A percentile compares a stretch with the other conserved stretches of the same genome.
Evolutionary conservation across 1,284 basidiomycete genomes (phyloP).

Genomic region (Ustilago loliicola): DNA sequence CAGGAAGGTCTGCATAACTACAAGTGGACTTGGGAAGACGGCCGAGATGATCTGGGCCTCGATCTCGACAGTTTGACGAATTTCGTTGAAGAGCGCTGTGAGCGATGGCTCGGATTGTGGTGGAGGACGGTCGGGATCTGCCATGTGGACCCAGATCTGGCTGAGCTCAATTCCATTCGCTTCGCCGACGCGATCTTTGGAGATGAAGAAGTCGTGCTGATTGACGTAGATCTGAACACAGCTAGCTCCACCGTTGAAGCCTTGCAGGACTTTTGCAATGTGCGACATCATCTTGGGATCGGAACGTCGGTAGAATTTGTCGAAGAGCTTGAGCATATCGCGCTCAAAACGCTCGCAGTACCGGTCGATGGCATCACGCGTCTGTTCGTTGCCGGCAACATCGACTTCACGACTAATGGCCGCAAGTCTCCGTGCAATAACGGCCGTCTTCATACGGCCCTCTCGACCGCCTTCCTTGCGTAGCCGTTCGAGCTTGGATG

Average conservation of each 20-base stretch:
- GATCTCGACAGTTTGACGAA: constrained; percentile 89
- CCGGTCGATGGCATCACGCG: constrained; percentile 79
- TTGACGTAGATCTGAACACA: constrained; percentile 99
- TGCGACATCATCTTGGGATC: constrained; percentile 99
- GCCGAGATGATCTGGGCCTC: constrained; percentile 98
- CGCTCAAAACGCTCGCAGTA: constrained; percentile 99
- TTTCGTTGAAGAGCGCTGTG: constrained; percentile 85
- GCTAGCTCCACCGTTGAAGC: constrained; percentile 96
- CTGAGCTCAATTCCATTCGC: constrained; percentile 76
- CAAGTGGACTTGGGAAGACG: constrained; percentile 94
- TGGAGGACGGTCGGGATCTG: constrained; percentile 78
- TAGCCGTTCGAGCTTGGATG: constrained; percentile 80
- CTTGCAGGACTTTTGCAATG: constrained; percentile 93
- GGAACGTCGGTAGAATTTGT: constrained; percentile 85
- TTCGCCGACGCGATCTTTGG: constrained; percentile 78
- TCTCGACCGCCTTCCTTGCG: constrained; percentile 81
- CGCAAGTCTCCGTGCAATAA: constrained; percentile 87
- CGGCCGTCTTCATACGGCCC: constrained; percentile 87
- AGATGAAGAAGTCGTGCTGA: constrained; percentile 82
- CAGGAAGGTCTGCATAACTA: constrained; percentile 99
- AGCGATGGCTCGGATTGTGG: constrained; percentile 87
- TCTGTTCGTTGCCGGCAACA: constrained; percentile 64
- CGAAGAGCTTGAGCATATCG: constrained; percentile 96
- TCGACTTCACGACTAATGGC: constrained; percentile 91
- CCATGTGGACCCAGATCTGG: constrained; percentile 79